phyloP scores from a whole-genome alignment of 2,329 filamentous ascomycete species.

The Ciborinia camelliae region DNA sequence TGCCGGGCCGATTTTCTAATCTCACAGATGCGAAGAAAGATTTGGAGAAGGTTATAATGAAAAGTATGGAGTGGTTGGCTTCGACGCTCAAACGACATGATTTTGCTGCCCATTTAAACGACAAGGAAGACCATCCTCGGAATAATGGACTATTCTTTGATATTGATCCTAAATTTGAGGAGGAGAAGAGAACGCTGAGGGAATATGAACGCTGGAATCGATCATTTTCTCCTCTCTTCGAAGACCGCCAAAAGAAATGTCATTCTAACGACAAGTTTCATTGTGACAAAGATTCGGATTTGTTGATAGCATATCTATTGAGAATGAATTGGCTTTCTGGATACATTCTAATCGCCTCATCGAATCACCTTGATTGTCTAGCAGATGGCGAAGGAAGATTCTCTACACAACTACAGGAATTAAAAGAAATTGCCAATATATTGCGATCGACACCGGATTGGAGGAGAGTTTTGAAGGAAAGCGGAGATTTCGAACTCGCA shows the following conservation, averaged over 20 bases:
- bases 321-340: slow-evolving; percentile 13
- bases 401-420: slow-evolving; percentile 6
- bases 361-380: background rate
- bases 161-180: slow-evolving; percentile 28
- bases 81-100: slow-evolving; percentile 29
- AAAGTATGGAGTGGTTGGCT: slow-evolving; percentile 31
- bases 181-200: slow-evolving; percentile 25
- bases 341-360: slow-evolving; percentile 13
- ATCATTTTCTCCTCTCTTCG: slow-evolving; percentile 26
- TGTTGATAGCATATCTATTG: slow-evolving; percentile 9
- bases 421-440: slow-evolving; percentile 1
- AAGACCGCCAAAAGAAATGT: background rate
- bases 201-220: slow-evolving; percentile 31
- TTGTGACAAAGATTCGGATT: background rate
- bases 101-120: slow-evolving; percentile 20
- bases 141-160: slow-evolving; percentile 26
- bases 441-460: background rate
- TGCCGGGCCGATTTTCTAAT: slow-evolving; percentile 24
- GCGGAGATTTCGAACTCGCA: slow-evolving; percentile 30
- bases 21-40: slow-evolving; percentile 23
- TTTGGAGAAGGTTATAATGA: slow-evolving; percentile 27
- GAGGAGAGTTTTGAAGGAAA: slow-evolving; percentile 20
- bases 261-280: slow-evolving; percentile 21
- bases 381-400: background rate
- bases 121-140: slow-evolving; percentile 2